Base-by-base conservation (phyloP, 176 grass and related monocot genomes). In the Pontederia paniculata region DNA sequence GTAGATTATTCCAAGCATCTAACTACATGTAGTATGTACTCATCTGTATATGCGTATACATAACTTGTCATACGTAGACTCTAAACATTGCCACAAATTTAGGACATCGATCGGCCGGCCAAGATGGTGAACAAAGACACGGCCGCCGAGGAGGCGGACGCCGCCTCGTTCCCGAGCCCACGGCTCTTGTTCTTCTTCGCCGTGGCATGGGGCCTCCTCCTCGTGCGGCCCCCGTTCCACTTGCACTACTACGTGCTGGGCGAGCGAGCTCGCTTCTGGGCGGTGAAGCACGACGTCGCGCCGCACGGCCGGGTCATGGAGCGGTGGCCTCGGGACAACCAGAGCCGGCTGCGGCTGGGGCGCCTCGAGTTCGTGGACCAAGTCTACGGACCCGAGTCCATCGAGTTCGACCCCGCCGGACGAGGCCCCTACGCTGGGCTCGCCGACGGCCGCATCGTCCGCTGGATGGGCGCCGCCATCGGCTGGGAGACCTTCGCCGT, bases 301-400 rank as follows among this genome's bases (percentile, higher is more conserved):
- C 81, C 85, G 3, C 89, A 89, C 69, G 48, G 59, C 44, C 65
- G 85, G 66, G 81, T 95, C 25, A 95, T 95, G 81, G 53, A 55
- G 41, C 69, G 57, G 17, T 95, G 89, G 89, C 84, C 75, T 8
- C 68, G 73, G 52, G 89, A 95, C 54, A 62, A 83, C 73, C 81
- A 72, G 43, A 95, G 85, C 76, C 76, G 89, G 22, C 78, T 95
- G 21, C 65, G 85, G 64, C 69, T 65, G 37, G 89, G 85, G 23
- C 72, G 45, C 69, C 62, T 95, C 12, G 81, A 95, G 78, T 95
- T 95, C 74, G 78, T 74, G 22, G 54, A 63, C 51, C 70, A 95
- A 67, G 78, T 95, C 54, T 95, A 83, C 57, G 85, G 89, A 42
- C 89, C 89, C 9, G 89, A 95, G 75, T 95, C 89, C 11, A 80